phyloP scores from a whole-genome alignment of 2,329 filamentous ascomycete species.

The Penicillium thymicola region DNA sequence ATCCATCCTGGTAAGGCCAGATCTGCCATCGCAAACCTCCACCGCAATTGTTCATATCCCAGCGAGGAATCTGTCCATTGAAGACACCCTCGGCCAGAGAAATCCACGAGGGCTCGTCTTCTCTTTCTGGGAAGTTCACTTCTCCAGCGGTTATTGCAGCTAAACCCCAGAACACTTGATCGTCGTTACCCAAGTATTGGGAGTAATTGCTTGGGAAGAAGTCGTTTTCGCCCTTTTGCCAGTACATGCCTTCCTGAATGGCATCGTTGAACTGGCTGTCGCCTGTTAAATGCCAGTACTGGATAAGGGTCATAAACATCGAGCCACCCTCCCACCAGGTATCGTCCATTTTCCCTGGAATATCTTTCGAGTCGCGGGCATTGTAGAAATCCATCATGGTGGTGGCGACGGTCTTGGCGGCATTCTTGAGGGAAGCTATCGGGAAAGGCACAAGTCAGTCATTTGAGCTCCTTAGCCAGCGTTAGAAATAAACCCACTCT shows the following conservation, averaged over 20 bases:
- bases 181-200: conserved; percentile 52
- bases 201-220: conserved; percentile 31
- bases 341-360: conserved; percentile 58
- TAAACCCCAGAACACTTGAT: conserved; percentile 66
- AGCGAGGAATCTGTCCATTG: conserved; percentile 64
- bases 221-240: conserved; percentile 29
- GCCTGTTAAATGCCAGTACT: conserved; percentile 66
- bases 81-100: conserved; percentile 66
- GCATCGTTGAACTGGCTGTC: conserved; percentile 60
- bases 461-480: not conserved
- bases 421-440: conserved; percentile 38
- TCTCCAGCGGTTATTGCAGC: conserved; percentile 64
- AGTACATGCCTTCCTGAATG: conserved; percentile 41
- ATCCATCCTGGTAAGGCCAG: conserved; percentile 69
- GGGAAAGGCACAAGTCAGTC: not conserved
- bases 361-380: conserved; percentile 47
- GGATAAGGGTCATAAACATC: conserved; percentile 64
- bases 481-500: not conserved
- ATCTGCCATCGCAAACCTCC: conserved; percentile 80
- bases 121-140: conserved; percentile 58
- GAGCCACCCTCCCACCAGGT: conserved; percentile 71
- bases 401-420: conserved; percentile 40
- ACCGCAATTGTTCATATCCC: conserved; percentile 62
- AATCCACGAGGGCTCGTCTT: conserved; percentile 34
- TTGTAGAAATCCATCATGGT: conserved; percentile 51